These are phyloP conservation scores for Cutaneotrichosporon sp. DNA, from an alignment of 1,284 basidiomycete species.

Conservation along the genomic window DNA sequence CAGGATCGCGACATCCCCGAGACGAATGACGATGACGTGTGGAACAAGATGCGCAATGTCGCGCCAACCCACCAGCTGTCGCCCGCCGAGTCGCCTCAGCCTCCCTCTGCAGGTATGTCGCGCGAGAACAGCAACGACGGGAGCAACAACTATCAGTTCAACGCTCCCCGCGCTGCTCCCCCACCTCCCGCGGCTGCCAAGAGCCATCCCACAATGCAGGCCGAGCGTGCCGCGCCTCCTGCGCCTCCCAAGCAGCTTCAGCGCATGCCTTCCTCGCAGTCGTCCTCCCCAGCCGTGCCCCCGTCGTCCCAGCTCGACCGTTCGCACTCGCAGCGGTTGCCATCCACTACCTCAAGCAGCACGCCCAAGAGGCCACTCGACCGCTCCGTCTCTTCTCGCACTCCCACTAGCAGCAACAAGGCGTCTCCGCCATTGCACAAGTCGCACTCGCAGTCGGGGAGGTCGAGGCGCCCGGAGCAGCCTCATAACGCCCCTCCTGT, in stretches of 20 bases:
- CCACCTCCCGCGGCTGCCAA: slow-evolving; percentile 15
- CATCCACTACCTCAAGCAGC: slow-evolving; percentile 20
- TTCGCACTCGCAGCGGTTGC: not conserved
- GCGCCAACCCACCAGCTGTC: slow-evolving; percentile 34
- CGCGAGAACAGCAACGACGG: slow-evolving; percentile 45
- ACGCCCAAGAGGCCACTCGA: slow-evolving; percentile 38
- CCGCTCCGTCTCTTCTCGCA: slow-evolving; percentile 56
- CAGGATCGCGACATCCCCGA: slow-evolving; percentile 41
- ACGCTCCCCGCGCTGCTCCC: slow-evolving; percentile 23
- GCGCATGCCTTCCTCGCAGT: slow-evolving; percentile 20
- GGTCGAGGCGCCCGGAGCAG: slow-evolving; percentile 25
- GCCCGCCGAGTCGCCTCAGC: slow-evolving; percentile 22
- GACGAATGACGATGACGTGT: slow-evolving; percentile 63
- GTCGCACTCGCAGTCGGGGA: slow-evolving; percentile 43
- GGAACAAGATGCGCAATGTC: slow-evolving; percentile 68
- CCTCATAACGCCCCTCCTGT: slow-evolving; percentile 17
- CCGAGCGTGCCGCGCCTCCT: slow-evolving; percentile 22
- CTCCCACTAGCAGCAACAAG: slow-evolving; percentile 31
- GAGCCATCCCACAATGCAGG: slow-evolving; percentile 14
- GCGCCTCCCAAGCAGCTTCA: slow-evolving; percentile 3
- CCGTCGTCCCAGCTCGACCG: slow-evolving; percentile 13
- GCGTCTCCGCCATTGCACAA: slow-evolving; percentile 39
- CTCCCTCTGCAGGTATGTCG: slow-evolving; percentile 42
- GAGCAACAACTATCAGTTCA: slow-evolving; percentile 13
- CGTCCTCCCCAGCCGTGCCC: slow-evolving; percentile 5